Conservation (phyloP, 805 yeast genomes). For the Myxozyma nipponensis region DNA sequence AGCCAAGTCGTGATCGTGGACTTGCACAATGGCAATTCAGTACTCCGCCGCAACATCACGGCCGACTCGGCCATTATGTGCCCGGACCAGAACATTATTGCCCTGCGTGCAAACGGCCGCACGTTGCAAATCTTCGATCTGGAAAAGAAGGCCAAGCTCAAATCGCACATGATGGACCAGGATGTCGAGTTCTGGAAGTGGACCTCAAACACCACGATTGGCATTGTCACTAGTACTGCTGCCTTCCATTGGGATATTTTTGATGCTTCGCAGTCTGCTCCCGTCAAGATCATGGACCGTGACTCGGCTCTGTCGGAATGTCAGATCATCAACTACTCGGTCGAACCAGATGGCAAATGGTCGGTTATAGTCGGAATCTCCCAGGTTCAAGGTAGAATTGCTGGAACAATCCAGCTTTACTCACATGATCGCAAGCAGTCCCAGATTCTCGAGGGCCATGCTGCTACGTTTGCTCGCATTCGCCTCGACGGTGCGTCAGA, state of each 20-base stretch:
- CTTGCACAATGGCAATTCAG: slow-evolving; percentile 68
- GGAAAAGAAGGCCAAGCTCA: slow-evolving; percentile 80
- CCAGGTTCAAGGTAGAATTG: slow-evolving; percentile 89
- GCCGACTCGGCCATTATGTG: slow-evolving; percentile 98
- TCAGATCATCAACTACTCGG: slow-evolving; percentile 86
- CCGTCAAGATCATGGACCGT: slow-evolving; percentile 73
- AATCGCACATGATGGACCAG: slow-evolving; percentile 78
- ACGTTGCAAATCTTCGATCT: slow-evolving; percentile 92
- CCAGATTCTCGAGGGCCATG: slow-evolving; percentile 97
- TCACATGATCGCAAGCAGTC: slow-evolving; percentile 86
- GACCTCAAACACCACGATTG: slow-evolving; percentile 69
- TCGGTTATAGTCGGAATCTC: slow-evolving; percentile 92
- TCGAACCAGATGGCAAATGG: slow-evolving; percentile 82
- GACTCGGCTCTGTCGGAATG: slow-evolving; percentile 70
- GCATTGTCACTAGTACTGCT: slow-evolving; percentile 74
- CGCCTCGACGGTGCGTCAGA: slow-evolving; percentile 65
- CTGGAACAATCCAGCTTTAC: slow-evolving; percentile 91
- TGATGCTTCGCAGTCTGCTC: slow-evolving; percentile 75
- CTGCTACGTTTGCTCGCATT: slow-evolving; percentile 79
- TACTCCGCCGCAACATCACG: slow-evolving; percentile 87
- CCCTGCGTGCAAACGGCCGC: slow-evolving; percentile 93
- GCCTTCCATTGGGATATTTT: slow-evolving; percentile 79
- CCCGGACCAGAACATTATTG: slow-evolving; percentile 82
- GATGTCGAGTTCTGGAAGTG: slow-evolving; percentile 96
- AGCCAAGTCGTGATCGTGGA: slow-evolving; percentile 89